Base-by-base conservation (phyloP, 2,329 filamentous ascomycete genomes). In the Colletotrichum lini region DNA sequence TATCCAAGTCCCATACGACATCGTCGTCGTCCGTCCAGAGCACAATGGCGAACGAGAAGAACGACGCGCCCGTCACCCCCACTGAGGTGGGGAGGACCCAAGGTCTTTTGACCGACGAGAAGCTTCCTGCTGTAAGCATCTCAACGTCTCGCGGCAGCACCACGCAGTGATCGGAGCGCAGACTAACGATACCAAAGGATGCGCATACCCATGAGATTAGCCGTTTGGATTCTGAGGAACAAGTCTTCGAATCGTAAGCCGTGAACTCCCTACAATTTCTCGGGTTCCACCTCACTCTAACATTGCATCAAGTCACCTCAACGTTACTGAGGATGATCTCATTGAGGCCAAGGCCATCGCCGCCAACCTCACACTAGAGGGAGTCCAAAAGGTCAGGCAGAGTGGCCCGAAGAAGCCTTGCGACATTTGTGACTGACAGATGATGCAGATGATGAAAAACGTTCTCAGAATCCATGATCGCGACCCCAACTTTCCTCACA, bases 241-340 rank as follows among this genome's bases (percentile, higher is more conserved):
- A 70, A n/a, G 61, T n/a, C 16, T 65, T 72, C 9, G 70, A 72
- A 49, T 40, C 60, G 70, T 72, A 38, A 58, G 70, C 42, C 30
- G 4, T 12, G 1, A 3, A 23, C 8, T 21, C 13, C 4, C 8
- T 12, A 0, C 7, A 8, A 4, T 23, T 18, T 10, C 1, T 18
- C 16, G 4, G 4, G 9, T 21, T 8, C 15, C 9, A n/a, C n/a
- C 35, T 42, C 18, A 35, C 21, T 5, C 71, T 65, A 47, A 69
- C 38, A 3, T 8, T 13, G 16, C n/a, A 6, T 7, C 18, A 57
- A 73, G 72, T 26, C 64, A 73, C 7, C 76, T 84, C 53, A 79
- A 80, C 56, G 82, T 82, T 23, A 84, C 83, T 5, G 82, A 83
- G 54, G 79, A 83, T 71, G 83, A 85, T 73, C 74, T 84, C n/a